These are phyloP conservation scores for Coccinonectria pachysandricola DNA, from an alignment of 2,329 filamentous ascomycete species.

Conservation along the genomic window DNA sequence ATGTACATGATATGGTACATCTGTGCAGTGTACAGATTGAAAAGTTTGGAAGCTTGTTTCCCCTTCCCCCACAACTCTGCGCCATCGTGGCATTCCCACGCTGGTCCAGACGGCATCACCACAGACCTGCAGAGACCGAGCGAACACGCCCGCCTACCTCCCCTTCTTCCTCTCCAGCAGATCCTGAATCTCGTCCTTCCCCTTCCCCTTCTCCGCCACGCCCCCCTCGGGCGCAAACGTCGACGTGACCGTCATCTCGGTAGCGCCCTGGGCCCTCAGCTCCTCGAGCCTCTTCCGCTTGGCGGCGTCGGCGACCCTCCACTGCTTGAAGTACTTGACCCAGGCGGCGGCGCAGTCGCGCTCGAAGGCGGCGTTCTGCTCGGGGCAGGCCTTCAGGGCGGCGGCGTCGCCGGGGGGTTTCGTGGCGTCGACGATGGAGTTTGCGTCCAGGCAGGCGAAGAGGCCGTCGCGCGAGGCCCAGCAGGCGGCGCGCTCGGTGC, in stretches of 20 bases:
- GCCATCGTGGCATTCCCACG: no score
- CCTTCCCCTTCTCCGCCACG: slow-evolving; percentile 20
- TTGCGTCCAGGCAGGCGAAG: slow-evolving; percentile 76
- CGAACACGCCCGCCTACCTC: slow-evolving; percentile 8
- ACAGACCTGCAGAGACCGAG: no score
- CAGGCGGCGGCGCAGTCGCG: slow-evolving; percentile 80
- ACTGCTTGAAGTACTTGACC: slow-evolving; percentile 98
- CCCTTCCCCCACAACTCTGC: no score
- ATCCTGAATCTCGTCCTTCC: slow-evolving; percentile 29
- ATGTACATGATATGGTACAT: no score
- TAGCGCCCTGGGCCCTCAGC: slow-evolving; percentile 63
- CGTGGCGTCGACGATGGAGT: slow-evolving; percentile 64
- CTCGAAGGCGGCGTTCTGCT: slow-evolving; percentile 53
- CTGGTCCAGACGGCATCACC: no score
- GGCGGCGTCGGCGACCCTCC: slow-evolving; percentile 83
- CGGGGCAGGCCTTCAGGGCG: slow-evolving; percentile 29
- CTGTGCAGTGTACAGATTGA: no score
- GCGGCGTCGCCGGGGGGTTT: slow-evolving; percentile 32
- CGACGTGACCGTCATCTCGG: slow-evolving; percentile 39
- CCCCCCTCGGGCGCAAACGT: slow-evolving; percentile 27
- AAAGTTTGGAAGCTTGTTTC: no score
- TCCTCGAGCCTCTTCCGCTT: slow-evolving; percentile 69
- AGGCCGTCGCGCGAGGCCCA: slow-evolving; percentile 85
- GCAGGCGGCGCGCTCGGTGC: slow-evolving; percentile 70
- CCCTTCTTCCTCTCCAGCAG: slow-evolving; percentile 26